Percentiles rank a stretch among this genome's conserved stretches.
Conservation (phyloP, 352 stramenopile genomes). For the Phytophthora palmivora region DNA sequence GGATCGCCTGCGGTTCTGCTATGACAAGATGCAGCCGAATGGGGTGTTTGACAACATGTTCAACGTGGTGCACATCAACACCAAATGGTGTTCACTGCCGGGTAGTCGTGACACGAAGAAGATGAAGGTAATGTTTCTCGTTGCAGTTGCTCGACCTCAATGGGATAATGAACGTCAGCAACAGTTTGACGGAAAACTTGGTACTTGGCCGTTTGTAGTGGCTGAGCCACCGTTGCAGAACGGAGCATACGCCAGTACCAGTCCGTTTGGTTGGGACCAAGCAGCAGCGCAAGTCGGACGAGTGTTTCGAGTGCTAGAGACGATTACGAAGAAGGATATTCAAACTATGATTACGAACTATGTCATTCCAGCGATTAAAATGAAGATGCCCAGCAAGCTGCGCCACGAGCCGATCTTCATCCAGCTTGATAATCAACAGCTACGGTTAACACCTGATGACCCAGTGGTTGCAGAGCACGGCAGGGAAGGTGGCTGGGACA, state of each 20-base stretch:
- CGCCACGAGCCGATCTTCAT: slow-evolving; percentile 34
- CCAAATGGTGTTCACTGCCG: slow-evolving; percentile 44
- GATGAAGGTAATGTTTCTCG: slow-evolving; percentile 49
- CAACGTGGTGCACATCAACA: slow-evolving; percentile 52
- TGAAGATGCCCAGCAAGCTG: slow-evolving; percentile 38
- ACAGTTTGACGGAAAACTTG: slow-evolving; percentile 55
- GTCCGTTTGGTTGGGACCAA: slow-evolving; percentile 12
- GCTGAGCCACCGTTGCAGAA: slow-evolving; percentile 11
- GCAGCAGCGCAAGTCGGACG: slow-evolving; percentile 7
- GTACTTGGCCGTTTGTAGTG: slow-evolving; percentile 42
- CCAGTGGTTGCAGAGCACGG: slow-evolving; percentile 39
- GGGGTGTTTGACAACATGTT: slow-evolving; percentile 52
- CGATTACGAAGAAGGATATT: slow-evolving; percentile 43
- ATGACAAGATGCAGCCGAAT: slow-evolving; percentile 40
- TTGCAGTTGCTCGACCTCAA: slow-evolving; percentile 48
- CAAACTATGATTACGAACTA: slow-evolving; percentile 38
- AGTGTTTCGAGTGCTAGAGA: slow-evolving; percentile 35
- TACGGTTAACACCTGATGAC: slow-evolving; percentile 43
- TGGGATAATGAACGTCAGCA: slow-evolving; percentile 39
- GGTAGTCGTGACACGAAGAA: slow-evolving; percentile 39
- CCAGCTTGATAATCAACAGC: slow-evolving; percentile 49
- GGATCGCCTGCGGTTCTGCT: slow-evolving; percentile 45
- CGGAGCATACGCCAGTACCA: slow-evolving; percentile 10
- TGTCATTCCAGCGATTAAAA: slow-evolving; percentile 49
- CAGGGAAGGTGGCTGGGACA: slow-evolving; percentile 40